Evolutionary conservation across 2,329 filamentous ascomycete species (phyloP), one percentile per base, ranked within the genome.

Genomic region (Stemphylium lycopersici): DNA sequence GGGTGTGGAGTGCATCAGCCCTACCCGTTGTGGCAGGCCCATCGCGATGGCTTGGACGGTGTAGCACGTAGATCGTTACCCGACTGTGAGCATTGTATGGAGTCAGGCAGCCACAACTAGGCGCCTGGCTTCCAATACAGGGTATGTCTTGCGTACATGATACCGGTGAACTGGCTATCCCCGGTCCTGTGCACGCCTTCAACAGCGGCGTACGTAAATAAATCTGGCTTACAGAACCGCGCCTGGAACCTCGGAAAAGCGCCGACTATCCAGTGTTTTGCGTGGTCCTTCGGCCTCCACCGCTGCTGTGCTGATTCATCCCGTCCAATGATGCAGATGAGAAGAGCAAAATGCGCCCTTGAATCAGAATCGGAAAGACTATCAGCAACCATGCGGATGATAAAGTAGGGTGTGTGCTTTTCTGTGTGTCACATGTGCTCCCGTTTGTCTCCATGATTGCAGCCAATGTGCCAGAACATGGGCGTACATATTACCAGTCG

Each of bases 231-330:
- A 36, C 42, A 20, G 22, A 16, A 34, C 11, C 16, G 42, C 42
- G 31, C 42, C 16, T 34, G 18, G 32, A 16, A 8, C 8, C 20
- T n/a, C 16, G 26, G 20, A 36, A 32, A 45, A 36, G 42, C 42
- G 22, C 33, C 42, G 42, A 36, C 20, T 36, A 36, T 32, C 42
- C 42, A 12, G 36, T 32, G 42, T 32, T 43, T 32, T 32, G 42
- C 20, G 32, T 32, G 22, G 16, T 22, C 29, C 20, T 34, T 32
- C 42, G 36, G 36, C 36, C 42, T 45, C 20, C 33, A 48, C 49
- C 31, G 43, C 37, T 32, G 16, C 37, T 42, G 36, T 39, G 49
- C 49, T 52, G 49, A 52, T 48, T 48, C 45, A 52, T 52, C 49
- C 12, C 29, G 31, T 22, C 31, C 32, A 31, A 18, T 16, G 37